These are phyloP conservation scores for Cicer cuneatum DNA, from an alignment of 306 rosid species.

Conservation along the genomic window DNA sequence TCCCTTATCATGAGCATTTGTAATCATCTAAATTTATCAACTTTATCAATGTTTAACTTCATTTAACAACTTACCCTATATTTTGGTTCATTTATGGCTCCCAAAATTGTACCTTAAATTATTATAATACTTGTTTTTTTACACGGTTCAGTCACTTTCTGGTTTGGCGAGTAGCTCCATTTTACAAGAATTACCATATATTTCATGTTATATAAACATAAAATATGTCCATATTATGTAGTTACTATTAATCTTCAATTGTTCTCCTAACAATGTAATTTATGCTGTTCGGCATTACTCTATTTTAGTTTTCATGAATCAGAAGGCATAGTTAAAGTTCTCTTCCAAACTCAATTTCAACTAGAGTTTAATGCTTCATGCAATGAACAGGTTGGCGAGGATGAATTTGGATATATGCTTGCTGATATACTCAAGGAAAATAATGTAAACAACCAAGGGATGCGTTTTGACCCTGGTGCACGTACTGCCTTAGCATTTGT, in stretches of 20 bases:
- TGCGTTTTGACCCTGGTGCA: slow-evolving; percentile 92
- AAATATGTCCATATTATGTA: neutral
- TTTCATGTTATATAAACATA: slow-evolving; percentile 21
- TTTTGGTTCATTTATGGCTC: slow-evolving; percentile 23
- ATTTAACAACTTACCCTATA: slow-evolving; percentile 12
- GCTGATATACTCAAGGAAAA: slow-evolving; percentile 84
- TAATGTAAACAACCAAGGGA: slow-evolving; percentile 81
- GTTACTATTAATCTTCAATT: slow-evolving; percentile 17
- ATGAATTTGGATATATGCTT: slow-evolving; percentile 99
- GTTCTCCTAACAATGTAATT: neutral
- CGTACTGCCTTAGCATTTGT: slow-evolving; percentile 98
- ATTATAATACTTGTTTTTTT: neutral
- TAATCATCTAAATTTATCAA: slow-evolving; percentile 2
- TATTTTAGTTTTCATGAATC: slow-evolving; percentile 14
- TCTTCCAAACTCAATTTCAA: slow-evolving; percentile 23
- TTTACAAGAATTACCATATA: neutral
- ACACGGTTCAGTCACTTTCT: slow-evolving; percentile 12
- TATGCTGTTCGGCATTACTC: neutral
- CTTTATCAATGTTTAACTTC: neutral
- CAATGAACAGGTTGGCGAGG: slow-evolving; percentile 84
- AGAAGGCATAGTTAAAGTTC: slow-evolving; percentile 28
- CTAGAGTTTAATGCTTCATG: slow-evolving; percentile 19
- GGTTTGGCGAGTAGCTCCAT: slow-evolving; percentile 3
- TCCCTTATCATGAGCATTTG: slow-evolving; percentile 2
- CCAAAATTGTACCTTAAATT: neutral